Percentiles rank a stretch among this genome's conserved stretches.
Conservation (phyloP, 108 stramenopile genomes). For the Pseudonitzschia pungens region DNA sequence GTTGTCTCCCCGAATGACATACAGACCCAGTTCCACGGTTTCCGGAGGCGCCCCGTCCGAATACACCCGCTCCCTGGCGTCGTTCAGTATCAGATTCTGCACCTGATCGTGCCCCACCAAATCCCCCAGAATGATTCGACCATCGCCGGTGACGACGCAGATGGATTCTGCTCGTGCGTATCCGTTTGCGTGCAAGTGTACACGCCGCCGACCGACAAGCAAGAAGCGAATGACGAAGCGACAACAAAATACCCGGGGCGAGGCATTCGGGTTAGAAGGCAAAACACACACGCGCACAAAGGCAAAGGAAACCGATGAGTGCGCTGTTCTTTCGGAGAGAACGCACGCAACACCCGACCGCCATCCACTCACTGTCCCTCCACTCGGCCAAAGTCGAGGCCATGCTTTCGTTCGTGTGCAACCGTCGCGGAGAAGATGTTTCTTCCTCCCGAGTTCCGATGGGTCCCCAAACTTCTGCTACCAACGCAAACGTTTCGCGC, state of each 20-base stretch:
- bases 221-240: too few relatives aligned
- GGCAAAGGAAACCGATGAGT: background rate
- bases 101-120: slow-evolving; percentile 83
- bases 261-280: slow-evolving; percentile 5
- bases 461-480: too few relatives aligned
- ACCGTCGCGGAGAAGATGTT: background rate
- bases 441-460: too few relatives aligned
- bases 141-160: slow-evolving; percentile 79
- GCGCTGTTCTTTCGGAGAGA: too few relatives aligned
- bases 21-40: slow-evolving; percentile 73
- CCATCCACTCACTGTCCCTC: slow-evolving; percentile 46
- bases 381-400: slow-evolving; percentile 74
- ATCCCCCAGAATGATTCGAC: slow-evolving; percentile 68
- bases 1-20: slow-evolving; percentile 83
- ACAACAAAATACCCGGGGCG: too few relatives aligned
- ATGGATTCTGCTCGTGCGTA: slow-evolving; percentile 50
- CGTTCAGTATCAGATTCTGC: slow-evolving; percentile 77
- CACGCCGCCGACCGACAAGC: too few relatives aligned
- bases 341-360: too few relatives aligned
- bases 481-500: too few relatives aligned
- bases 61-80: slow-evolving; percentile 72
- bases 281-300: slow-evolving; percentile 3
- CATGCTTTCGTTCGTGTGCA: slow-evolving; percentile 38
- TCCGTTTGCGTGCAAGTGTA: too few relatives aligned
- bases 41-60: slow-evolving; percentile 60